Conservation (phyloP, 2,329 filamentous ascomycete genomes). For the Aspergillaceae sp. region DNA sequence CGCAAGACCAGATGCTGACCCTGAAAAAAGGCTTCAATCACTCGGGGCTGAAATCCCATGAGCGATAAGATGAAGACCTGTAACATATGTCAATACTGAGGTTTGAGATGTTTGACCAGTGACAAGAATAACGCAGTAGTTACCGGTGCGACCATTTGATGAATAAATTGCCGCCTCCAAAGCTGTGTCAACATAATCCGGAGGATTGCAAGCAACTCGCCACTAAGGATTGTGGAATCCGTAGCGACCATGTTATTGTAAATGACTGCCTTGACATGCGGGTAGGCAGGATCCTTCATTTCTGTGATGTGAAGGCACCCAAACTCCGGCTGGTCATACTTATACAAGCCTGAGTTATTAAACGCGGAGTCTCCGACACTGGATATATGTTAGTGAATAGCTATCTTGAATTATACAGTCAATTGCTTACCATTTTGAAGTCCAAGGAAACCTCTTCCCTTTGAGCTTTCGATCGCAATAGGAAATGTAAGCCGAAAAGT, state of each 20-base stretch:
- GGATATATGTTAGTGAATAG: conserved; percentile 1
- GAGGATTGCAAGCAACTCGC: conserved; percentile 7
- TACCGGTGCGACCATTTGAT: conserved; percentile 9
- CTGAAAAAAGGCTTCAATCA: conserved; percentile 10
- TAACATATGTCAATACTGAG: conserved; percentile 1
- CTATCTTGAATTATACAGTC: not conserved
- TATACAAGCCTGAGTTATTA: conserved; percentile 4
- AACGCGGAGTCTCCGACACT: conserved; percentile 8
- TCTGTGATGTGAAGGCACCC: conserved; percentile 6
- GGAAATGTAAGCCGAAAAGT: conserved; percentile 3
- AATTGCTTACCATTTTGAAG: conserved; percentile 3
- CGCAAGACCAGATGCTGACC: conserved; percentile 5
- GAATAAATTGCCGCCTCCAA: conserved; percentile 2
- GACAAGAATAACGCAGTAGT: not conserved
- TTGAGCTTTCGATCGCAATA: not conserved
- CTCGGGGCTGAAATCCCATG: conserved; percentile 8
- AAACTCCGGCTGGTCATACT: conserved; percentile 7
- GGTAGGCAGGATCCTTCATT: conserved; percentile 1
- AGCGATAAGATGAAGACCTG: conserved; percentile 11
- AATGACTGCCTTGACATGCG: conserved; percentile 10
- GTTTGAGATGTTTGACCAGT: not conserved
- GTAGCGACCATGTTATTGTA: conserved; percentile 9
- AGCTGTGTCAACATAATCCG: conserved; percentile 9
- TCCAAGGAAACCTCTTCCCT: conserved; percentile 2
- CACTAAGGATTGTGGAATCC: conserved; percentile 7